Conservation (phyloP, 2,329 filamentous ascomycete species). For the Sarocladiaceae sp. region DNA sequence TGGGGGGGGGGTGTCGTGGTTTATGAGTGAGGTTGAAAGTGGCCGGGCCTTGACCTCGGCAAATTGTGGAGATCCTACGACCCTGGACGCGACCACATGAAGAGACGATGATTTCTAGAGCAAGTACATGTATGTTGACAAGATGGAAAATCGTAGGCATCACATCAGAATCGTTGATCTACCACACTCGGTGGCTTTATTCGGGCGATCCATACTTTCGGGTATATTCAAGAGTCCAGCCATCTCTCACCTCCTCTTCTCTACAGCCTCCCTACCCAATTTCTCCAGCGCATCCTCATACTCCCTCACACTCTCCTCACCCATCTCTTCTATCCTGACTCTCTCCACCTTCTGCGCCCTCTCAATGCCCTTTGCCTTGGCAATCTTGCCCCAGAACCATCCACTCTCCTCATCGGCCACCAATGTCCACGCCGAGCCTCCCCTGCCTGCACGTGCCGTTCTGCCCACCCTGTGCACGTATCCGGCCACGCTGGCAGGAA, state of each 20-base stretch:
- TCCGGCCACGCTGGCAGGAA: slow-evolving; percentile 71
- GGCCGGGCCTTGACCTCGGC: too few species aligned
- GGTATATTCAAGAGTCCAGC: too few species aligned
- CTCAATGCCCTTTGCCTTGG: slow-evolving; percentile 45
- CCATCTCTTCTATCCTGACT: slow-evolving; percentile 40
- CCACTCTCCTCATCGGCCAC: slow-evolving; percentile 75
- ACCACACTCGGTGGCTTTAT: too few species aligned
- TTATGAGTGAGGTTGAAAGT: too few species aligned
- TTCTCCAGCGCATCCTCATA: slow-evolving; percentile 54
- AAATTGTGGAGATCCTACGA: too few species aligned
- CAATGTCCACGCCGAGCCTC: slow-evolving; percentile 79
- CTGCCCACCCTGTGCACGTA: slow-evolving; percentile 92
- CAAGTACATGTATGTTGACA: too few species aligned
- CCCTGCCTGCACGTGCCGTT: slow-evolving; percentile 73
- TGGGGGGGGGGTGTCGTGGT: too few species aligned
- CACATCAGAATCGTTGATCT: too few species aligned
- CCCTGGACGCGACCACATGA: too few species aligned
- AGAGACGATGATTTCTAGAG: too few species aligned
- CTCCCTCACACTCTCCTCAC: slow-evolving; percentile 36
- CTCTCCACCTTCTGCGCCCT: slow-evolving; percentile 40
- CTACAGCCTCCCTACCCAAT: slow-evolving; percentile 54
- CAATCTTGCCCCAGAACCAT: slow-evolving; percentile 89
- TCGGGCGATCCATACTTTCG: too few species aligned
- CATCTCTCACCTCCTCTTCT: slow-evolving; percentile 17
- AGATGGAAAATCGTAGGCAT: too few species aligned